These are phyloP conservation scores for Hygrophoropsis aurantiaca DNA, from an alignment of 768 basidiomycete species.

Conservation along the genomic window DNA sequence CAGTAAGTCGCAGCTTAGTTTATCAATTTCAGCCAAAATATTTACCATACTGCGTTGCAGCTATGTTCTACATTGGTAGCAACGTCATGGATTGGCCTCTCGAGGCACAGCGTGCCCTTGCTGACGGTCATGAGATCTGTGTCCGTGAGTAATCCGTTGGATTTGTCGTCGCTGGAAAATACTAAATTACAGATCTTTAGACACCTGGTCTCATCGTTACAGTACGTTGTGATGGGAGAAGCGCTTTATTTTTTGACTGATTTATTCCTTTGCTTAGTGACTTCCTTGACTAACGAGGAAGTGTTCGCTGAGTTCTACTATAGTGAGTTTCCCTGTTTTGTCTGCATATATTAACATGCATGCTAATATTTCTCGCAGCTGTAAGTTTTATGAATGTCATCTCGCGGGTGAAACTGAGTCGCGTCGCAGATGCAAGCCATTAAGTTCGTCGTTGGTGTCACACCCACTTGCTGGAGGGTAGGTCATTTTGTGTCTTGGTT, in stretches of 20 bases:
- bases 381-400: constrained; percentile 14
- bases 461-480: constrained; percentile 63
- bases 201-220: constrained; percentile 39
- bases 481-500: constrained; percentile 12
- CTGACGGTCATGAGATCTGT: constrained; percentile 62
- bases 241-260: neutral
- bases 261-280: constrained; percentile 39
- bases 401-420: neutral
- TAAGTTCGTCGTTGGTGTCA: constrained; percentile 53
- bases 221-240: constrained; percentile 34
- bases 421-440: constrained; percentile 46
- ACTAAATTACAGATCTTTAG: constrained; percentile 9
- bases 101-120: constrained; percentile 51
- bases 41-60: constrained; percentile 25
- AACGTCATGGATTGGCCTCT: constrained; percentile 57
- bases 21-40: neutral
- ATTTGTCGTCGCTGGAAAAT: neutral
- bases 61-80: constrained; percentile 64
- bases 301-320: constrained; percentile 82
- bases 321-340: constrained; percentile 35
- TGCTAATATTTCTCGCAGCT: constrained; percentile 12
- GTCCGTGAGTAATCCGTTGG: constrained; percentile 45
- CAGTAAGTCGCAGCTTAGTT: constrained; percentile 39
- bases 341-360: neutral
- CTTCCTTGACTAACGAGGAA: constrained; percentile 56